Percentiles rank a stretch among this genome's conserved stretches.
Conservation (phyloP, 176 grass and related monocot genomes). For the Echinochloa phyllopogon region DNA sequence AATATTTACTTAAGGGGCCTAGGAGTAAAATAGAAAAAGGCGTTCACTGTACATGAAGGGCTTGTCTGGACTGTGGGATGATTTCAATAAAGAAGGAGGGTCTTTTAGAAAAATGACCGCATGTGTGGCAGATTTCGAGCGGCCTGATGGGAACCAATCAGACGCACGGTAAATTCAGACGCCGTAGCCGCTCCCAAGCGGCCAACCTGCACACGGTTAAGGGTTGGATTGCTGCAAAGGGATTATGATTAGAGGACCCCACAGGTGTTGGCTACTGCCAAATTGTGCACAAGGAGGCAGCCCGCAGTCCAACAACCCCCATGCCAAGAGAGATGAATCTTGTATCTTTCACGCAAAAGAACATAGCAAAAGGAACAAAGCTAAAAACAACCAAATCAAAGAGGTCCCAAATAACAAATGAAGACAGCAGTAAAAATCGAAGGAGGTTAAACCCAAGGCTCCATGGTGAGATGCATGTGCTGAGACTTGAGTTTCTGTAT, state of each 20-base stretch:
- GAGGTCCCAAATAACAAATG: slow-evolving; percentile 15
- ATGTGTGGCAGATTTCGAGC: too few species aligned
- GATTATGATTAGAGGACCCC: slow-evolving; percentile 42
- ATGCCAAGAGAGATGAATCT: slow-evolving; percentile 35
- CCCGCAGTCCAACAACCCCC: slow-evolving; percentile 37
- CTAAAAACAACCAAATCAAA: not conserved
- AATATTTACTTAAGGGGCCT: too few species aligned
- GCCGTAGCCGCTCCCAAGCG: too few species aligned
- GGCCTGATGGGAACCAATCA: too few species aligned
- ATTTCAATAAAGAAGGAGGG: too few species aligned
- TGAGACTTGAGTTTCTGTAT: not conserved
- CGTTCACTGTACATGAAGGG: too few species aligned
- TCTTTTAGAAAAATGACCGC: too few species aligned
- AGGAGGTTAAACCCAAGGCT: slow-evolving; percentile 2
- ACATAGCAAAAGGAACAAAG: slow-evolving; percentile 27
- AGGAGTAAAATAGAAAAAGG: too few species aligned
- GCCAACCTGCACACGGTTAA: too few species aligned
- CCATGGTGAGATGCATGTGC: not conserved
- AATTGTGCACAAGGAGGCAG: slow-evolving; percentile 42
- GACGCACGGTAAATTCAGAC: too few species aligned
- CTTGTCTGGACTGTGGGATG: too few species aligned
- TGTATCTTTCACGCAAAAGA: slow-evolving; percentile 25
- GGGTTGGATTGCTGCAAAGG: slow-evolving; percentile 38
- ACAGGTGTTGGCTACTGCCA: slow-evolving; percentile 40
- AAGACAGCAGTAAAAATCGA: not conserved